A percentile compares a stretch with the other conserved stretches of the same genome.
Conservation (phyloP, 1,284 basidiomycete genomes). For the Veloboletus limbatus region DNA sequence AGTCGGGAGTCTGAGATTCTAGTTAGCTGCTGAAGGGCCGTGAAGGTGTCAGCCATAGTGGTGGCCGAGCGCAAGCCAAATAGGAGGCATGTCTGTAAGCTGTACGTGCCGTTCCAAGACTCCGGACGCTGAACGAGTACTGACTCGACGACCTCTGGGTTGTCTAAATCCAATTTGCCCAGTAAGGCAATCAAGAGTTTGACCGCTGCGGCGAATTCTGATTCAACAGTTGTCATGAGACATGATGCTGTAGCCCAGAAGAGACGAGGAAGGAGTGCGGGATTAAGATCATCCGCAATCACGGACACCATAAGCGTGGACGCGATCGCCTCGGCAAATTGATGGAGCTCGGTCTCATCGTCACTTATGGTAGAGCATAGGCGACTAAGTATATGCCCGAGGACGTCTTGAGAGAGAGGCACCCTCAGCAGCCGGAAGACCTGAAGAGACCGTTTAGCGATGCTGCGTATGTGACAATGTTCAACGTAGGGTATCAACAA, state of each 20-base stretch:
- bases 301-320: slow-evolving; percentile 74
- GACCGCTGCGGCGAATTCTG: slow-evolving; percentile 74
- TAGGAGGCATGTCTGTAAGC: slow-evolving; percentile 74
- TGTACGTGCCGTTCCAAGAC: slow-evolving; percentile 69
- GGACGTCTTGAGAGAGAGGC: slow-evolving; percentile 65
- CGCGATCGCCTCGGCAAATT: slow-evolving; percentile 83
- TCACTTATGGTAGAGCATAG: slow-evolving; percentile 84
- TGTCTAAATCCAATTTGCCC: slow-evolving; percentile 72
- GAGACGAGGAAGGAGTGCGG: slow-evolving; percentile 71
- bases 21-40: slow-evolving; percentile 65
- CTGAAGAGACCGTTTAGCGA: slow-evolving; percentile 88
- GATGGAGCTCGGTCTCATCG: slow-evolving; percentile 66
- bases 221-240: slow-evolving; percentile 79
- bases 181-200: slow-evolving; percentile 70
- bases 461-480: slow-evolving; percentile 80
- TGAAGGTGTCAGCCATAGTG: slow-evolving; percentile 69
- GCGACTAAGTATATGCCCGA: slow-evolving; percentile 80
- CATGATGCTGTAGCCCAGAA: slow-evolving; percentile 89
- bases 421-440: slow-evolving; percentile 86
- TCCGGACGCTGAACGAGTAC: slow-evolving; percentile 68
- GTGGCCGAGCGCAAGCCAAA: slow-evolving; percentile 79
- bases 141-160: slow-evolving; percentile 58
- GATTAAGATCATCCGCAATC: slow-evolving; percentile 54
- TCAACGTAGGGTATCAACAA: slow-evolving; percentile 85
- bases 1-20: slow-evolving; percentile 63